A percentile compares a stretch with the other conserved stretches of the same genome.
Conservation (phyloP, 768 basidiomycete species). For the Boletus pseudopeckii region DNA sequence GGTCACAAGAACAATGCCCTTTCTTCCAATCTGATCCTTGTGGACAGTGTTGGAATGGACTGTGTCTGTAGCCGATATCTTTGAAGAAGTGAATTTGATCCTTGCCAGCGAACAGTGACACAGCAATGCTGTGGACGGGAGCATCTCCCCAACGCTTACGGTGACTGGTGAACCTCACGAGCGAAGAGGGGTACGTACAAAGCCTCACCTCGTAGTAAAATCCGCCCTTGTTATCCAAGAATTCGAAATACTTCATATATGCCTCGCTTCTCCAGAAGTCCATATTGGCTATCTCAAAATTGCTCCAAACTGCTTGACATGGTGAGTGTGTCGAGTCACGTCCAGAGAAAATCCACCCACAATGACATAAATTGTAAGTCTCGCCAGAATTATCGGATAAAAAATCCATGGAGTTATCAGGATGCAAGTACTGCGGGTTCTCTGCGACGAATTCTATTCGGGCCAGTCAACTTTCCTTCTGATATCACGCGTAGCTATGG, state of each 20-base stretch:
- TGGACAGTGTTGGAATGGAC: conserved; percentile 93
- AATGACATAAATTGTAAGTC: conserved; percentile 64
- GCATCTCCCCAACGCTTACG: conserved; percentile 90
- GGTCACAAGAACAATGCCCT: conserved; percentile 87
- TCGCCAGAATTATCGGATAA: conserved; percentile 64
- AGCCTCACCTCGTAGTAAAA: conserved; percentile 78
- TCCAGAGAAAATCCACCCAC: conserved; percentile 32
- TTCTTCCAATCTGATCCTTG: conserved; percentile 67
- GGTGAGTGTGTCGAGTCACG: neutral
- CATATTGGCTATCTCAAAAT: conserved; percentile 87
- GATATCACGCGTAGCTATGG: conserved; percentile 16
- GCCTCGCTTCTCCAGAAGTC: conserved; percentile 82
- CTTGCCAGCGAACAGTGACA: conserved; percentile 82
- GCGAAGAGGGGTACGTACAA: neutral
- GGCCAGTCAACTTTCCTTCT: conserved; percentile 37
- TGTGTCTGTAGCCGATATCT: conserved; percentile 90
- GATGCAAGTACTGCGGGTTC: conserved; percentile 53
- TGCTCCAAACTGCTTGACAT: conserved; percentile 71
- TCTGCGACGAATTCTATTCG: conserved; percentile 51
- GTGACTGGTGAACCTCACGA: neutral
- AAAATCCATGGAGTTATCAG: conserved; percentile 60
- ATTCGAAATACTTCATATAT: conserved; percentile 81
- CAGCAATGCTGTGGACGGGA: conserved; percentile 87
- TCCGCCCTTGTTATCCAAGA: conserved; percentile 74
- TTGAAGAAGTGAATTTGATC: conserved; percentile 94